These are phyloP conservation scores for Flammula alnicola DNA, from an alignment of 1,284 basidiomycete species.

Conservation along the genomic window DNA sequence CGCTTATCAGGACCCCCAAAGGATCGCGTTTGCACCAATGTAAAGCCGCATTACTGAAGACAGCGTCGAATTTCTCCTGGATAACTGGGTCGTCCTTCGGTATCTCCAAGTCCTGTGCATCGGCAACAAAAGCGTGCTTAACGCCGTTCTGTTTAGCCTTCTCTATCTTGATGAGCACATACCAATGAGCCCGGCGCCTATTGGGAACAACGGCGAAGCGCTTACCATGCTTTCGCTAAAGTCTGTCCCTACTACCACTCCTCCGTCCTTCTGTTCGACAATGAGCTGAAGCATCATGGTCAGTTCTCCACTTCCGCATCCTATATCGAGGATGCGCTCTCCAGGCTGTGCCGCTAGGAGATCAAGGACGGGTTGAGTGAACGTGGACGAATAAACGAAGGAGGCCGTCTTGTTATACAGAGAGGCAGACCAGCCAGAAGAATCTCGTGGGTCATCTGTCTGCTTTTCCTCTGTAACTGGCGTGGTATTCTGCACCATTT, in stretches of 20 bases:
- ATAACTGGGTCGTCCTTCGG: constrained; percentile 33
- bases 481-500: not conserved
- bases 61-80: constrained; percentile 56
- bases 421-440: constrained; percentile 53
- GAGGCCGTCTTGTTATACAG: constrained; percentile 62
- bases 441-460: constrained; percentile 21
- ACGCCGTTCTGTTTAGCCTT: constrained; percentile 59
- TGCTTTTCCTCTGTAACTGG: not conserved
- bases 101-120: constrained; percentile 52
- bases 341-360: constrained; percentile 67
- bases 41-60: constrained; percentile 79
- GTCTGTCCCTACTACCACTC: constrained; percentile 72
- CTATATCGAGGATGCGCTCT: constrained; percentile 78
- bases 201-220: not conserved
- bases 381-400: constrained; percentile 77
- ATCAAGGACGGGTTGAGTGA: constrained; percentile 63
- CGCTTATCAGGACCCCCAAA: constrained; percentile 61
- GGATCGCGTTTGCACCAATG: constrained; percentile 88
- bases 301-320: constrained; percentile 84
- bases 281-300: constrained; percentile 58
- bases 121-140: constrained; percentile 49
- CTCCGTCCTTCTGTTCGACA: constrained; percentile 52
- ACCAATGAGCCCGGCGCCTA: not conserved
- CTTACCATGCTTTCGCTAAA: constrained; percentile 74
- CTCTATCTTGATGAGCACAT: constrained; percentile 47